Percentiles rank a stretch among this genome's conserved stretches.
These are phyloP conservation scores for Ophiostoma himal-ulmi DNA, from an alignment of 2,329 filamentous ascomycete genomes.

Conservation along the genomic window DNA sequence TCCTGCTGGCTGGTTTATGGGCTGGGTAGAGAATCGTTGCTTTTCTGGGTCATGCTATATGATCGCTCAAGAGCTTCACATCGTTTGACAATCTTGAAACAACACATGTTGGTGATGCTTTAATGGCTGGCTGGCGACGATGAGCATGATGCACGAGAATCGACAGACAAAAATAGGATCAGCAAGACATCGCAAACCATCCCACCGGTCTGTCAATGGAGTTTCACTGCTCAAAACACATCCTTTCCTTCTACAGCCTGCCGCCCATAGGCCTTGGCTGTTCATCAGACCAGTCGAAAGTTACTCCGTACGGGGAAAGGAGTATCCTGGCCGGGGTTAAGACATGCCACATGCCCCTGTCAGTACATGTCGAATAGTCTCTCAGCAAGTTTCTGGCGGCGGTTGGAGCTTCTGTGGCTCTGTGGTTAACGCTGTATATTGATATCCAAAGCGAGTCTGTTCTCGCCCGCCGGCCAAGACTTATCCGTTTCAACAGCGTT, in stretches of 20 bases:
- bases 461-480: not conserved
- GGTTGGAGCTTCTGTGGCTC: too few species aligned
- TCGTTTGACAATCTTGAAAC: not conserved
- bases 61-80: not conserved
- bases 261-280: not conserved
- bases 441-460: too few species aligned
- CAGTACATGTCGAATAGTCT: not conserved
- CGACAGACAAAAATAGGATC: not conserved
- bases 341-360: conserved; percentile 1
- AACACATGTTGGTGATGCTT: not conserved
- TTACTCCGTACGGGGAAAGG: not conserved
- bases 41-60: not conserved
- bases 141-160: not conserved
- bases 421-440: too few species aligned
- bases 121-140: too few species aligned
- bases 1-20: too few species aligned
- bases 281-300: not conserved
- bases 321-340: conserved; percentile 1
- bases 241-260: too few species aligned
- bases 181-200: not conserved
- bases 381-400: too few species aligned
- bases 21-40: too few species aligned
- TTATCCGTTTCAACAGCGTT: not conserved
- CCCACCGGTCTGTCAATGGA: not conserved
- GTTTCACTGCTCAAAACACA: not conserved